A percentile compares a stretch with the other conserved stretches of the same genome.
Conservation (phyloP, 495 filamentous ascomycete species). For the Niebla homalea region DNA sequence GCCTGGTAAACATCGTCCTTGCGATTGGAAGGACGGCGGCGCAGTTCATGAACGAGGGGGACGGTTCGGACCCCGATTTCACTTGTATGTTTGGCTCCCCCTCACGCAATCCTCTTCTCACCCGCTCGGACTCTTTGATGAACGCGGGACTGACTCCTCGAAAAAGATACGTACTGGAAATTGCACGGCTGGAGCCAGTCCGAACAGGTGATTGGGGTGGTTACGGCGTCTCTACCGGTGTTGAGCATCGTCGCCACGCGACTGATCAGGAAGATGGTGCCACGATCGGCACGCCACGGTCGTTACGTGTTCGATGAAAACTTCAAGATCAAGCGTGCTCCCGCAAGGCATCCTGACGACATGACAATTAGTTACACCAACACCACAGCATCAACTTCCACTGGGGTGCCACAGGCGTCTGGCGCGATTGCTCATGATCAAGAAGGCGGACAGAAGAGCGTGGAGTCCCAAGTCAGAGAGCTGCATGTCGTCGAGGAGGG, state of each 20-base stretch:
- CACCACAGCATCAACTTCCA: no score
- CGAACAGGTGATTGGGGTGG: slow-evolving; percentile 11
- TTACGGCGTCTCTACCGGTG: slow-evolving; percentile 13
- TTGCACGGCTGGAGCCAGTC: not conserved
- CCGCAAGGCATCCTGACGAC: no score
- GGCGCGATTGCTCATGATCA: no score
- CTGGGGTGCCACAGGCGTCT: no score
- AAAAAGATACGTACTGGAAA: not conserved
- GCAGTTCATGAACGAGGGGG: no score
- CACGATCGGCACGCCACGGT: not conserved
- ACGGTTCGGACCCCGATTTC: not conserved
- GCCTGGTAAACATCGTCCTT: not conserved
- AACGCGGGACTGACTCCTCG: not conserved
- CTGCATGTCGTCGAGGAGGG: no score
- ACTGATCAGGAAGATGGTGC: not conserved
- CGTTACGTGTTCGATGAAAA: not conserved
- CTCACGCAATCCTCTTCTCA: no score
- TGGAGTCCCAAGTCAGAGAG: no score
- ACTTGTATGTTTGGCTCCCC: no score
- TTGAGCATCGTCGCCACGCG: slow-evolving; percentile 3
- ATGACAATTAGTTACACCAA: no score
- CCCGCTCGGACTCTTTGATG: not conserved
- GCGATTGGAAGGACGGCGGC: not conserved
- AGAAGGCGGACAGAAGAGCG: no score
- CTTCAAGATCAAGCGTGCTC: no score